Evolutionary conservation across 768 basidiomycete species (phyloP).

Genomic region (Pulveroboletus sp.): DNA sequence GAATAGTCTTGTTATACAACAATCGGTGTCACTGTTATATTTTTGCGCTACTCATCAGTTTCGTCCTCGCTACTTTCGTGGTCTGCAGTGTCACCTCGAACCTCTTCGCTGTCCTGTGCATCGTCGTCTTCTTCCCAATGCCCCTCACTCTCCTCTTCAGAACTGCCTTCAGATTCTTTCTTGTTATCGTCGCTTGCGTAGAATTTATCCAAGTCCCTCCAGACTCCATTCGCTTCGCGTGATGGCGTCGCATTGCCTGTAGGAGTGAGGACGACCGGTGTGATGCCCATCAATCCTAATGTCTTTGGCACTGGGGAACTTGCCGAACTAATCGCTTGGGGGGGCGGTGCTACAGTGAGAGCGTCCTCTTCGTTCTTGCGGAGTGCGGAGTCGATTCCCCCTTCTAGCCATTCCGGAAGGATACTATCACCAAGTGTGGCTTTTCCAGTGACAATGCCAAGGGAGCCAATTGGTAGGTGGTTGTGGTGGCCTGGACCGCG

Average conservation of each 20-base stretch:
- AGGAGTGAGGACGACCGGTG: constrained; percentile 58
- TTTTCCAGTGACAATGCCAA: constrained; percentile 57
- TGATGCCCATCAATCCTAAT: constrained; percentile 27
- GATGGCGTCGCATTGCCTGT: constrained; percentile 42
- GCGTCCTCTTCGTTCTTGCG: constrained; percentile 63
- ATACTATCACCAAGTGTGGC: constrained; percentile 37
- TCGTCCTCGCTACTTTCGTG: constrained; percentile 18
- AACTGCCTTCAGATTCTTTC: constrained; percentile 30
- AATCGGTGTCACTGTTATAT: constrained; percentile 9
- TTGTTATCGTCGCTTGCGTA: constrained; percentile 47
- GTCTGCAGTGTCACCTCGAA: constrained; percentile 23
- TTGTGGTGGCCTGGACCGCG: constrained; percentile 30
- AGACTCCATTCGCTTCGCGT: constrained; percentile 43
- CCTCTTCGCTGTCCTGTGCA: constrained; percentile 27
- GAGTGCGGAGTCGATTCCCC: constrained; percentile 73
- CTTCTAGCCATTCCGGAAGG: constrained; percentile 85
- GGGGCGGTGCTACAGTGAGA: constrained; percentile 25
- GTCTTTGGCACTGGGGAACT: constrained; percentile 24
- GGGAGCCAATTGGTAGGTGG: constrained; percentile 55
- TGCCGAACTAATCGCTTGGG: constrained; percentile 40
- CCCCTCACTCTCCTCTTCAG: constrained; percentile 33
- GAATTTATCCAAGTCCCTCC: constrained; percentile 67
- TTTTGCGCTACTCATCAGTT: constrained; percentile 13
- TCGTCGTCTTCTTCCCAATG: constrained; percentile 22
- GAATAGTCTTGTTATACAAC: neutral